phyloP scores from a whole-genome alignment of 2,329 filamentous ascomycete genomes.

The Monosporascus cannonballus region DNA sequence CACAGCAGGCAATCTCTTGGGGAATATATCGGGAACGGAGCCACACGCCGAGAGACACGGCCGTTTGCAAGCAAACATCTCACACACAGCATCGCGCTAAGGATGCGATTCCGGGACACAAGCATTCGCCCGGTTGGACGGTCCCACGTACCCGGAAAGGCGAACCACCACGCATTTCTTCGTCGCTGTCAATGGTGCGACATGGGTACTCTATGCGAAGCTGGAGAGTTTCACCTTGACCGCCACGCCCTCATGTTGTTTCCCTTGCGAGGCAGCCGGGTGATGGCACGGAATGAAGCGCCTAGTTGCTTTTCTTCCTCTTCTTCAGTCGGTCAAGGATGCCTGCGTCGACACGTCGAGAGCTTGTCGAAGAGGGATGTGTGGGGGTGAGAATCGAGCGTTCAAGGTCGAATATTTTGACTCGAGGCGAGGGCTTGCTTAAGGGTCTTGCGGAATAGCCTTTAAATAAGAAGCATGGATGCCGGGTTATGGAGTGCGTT shows the following conservation, averaged over 20 bases:
- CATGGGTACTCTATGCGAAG: neutral
- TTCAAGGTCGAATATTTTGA: neutral
- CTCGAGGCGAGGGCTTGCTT: neutral
- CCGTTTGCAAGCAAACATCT: neutral
- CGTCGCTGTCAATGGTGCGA: neutral
- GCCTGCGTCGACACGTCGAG: conserved; percentile 5
- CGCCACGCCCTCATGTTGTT: neutral
- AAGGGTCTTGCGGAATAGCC: too few species aligned
- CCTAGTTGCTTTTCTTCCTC: conserved; percentile 6
- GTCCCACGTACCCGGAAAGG: neutral
- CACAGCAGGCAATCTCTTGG: neutral
- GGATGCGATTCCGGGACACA: neutral
- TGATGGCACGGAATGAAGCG: conserved; percentile 7
- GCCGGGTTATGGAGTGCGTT: too few species aligned
- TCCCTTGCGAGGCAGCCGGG: neutral
- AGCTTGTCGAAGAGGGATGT: neutral
- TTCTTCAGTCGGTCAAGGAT: neutral
- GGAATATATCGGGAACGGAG: neutral
- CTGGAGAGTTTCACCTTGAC: neutral
- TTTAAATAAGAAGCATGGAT: too few species aligned
- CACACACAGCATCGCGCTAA: neutral
- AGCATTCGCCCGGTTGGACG: neutral
- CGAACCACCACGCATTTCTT: neutral
- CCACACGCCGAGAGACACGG: neutral
- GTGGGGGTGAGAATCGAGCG: neutral